These are phyloP conservation scores for Diaporthe sp. DNA, from an alignment of 2,329 filamentous ascomycete species.

Conservation along the genomic window DNA sequence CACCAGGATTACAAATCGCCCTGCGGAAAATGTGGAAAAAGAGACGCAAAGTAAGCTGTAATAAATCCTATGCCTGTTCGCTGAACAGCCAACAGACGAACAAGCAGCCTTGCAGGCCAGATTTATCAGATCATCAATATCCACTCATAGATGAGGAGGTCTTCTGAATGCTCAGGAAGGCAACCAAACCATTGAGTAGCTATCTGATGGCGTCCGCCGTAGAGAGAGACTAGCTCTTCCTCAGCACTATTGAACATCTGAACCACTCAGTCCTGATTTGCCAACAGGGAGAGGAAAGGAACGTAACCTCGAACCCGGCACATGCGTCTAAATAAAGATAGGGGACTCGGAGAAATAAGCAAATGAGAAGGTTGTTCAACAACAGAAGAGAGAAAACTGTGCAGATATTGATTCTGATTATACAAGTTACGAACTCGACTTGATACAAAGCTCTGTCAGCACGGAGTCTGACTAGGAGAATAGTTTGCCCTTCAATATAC, in stretches of 20 bases:
- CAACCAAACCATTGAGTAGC: background rate
- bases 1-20: background rate
- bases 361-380: background rate
- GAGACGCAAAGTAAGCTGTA: background rate
- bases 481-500: background rate
- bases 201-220: background rate
- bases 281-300: background rate
- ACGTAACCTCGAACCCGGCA: background rate
- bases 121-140: background rate
- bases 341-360: background rate
- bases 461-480: background rate
- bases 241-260: background rate
- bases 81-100: background rate
- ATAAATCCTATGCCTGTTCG: constrained; percentile 7
- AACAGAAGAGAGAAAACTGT: background rate
- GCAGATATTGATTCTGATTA: background rate
- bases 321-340: background rate
- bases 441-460: background rate
- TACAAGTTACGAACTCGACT: background rate
- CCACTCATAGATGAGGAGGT: too few relatives aligned
- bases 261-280: background rate
- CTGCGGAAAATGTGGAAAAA: background rate
- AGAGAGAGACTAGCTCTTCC: background rate
- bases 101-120: background rate
- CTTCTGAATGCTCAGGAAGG: background rate